phyloP scores from a whole-genome alignment of 257 asterid species.

The Solanum paucissectum region DNA sequence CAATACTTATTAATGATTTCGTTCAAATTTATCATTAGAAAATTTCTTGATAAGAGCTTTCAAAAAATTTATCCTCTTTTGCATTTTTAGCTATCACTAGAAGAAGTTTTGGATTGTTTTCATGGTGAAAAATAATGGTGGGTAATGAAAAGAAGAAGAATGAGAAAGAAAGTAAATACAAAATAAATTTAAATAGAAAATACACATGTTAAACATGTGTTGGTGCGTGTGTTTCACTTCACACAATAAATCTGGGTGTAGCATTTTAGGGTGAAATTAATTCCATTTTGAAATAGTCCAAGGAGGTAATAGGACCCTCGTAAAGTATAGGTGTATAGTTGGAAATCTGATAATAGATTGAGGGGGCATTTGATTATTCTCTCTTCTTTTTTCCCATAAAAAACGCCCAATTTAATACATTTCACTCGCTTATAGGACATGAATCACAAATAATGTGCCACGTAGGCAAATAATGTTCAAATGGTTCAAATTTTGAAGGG shows the following conservation, averaged over 20 bases:
- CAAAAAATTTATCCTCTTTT: too few species aligned
- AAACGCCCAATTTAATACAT: background rate
- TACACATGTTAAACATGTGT: background rate
- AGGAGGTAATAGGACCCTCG: background rate
- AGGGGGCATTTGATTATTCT: too few species aligned
- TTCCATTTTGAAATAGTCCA: background rate
- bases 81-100: background rate
- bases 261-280: background rate
- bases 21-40: background rate
- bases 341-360: too few species aligned
- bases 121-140: background rate
- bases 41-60: background rate
- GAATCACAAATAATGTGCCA: background rate
- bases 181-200: too few species aligned
- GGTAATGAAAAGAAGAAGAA: background rate
- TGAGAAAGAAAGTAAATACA: background rate
- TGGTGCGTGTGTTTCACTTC: background rate
- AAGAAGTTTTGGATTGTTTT: background rate
- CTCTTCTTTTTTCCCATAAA: background rate
- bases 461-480: background rate
- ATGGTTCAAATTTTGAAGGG: background rate
- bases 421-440: background rate
- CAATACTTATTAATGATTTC: background rate
- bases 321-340: too few species aligned
- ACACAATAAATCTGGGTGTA: background rate